Evolutionary conservation across 352 stramenopile genomes (phyloP).

Genomic region (Phytophthora fragariaefolia): DNA sequence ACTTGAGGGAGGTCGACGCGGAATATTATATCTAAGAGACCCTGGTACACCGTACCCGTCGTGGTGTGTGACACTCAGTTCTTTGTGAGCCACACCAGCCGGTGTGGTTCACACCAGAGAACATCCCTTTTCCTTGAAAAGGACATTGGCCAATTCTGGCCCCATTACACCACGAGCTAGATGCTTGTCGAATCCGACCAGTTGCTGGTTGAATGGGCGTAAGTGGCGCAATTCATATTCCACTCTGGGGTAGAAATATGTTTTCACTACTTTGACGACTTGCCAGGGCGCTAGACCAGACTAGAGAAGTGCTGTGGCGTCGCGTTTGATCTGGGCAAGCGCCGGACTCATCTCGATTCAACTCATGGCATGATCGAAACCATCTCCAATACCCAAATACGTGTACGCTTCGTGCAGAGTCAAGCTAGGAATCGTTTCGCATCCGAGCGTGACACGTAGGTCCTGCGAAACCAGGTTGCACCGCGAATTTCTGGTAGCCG

Average conservation of each 20-base stretch:
- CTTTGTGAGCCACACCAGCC: no score
- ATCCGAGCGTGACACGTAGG: not conserved
- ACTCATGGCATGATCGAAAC: not conserved
- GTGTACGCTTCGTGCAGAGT: not conserved
- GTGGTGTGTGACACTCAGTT: no score
- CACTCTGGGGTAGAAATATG: not conserved
- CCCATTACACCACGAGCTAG: not conserved
- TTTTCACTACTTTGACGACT: not conserved
- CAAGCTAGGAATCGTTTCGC: not conserved
- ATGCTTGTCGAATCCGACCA: not conserved
- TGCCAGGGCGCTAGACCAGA: not conserved
- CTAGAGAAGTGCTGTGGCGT: not conserved
- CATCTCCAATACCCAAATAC: not conserved
- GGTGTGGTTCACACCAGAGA: no score
- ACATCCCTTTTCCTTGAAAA: no score
- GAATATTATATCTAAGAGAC: no score
- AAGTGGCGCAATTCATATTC: not conserved
- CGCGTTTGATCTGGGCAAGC: not conserved
- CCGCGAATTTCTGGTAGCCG: not conserved
- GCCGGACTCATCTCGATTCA: not conserved
- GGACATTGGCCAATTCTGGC: no score
- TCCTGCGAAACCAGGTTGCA: not conserved
- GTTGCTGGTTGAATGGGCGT: not conserved
- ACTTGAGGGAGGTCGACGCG: no score
- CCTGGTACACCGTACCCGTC: no score